phyloP scores from a whole-genome alignment of 768 basidiomycete species.

The Podaxis sp. region DNA sequence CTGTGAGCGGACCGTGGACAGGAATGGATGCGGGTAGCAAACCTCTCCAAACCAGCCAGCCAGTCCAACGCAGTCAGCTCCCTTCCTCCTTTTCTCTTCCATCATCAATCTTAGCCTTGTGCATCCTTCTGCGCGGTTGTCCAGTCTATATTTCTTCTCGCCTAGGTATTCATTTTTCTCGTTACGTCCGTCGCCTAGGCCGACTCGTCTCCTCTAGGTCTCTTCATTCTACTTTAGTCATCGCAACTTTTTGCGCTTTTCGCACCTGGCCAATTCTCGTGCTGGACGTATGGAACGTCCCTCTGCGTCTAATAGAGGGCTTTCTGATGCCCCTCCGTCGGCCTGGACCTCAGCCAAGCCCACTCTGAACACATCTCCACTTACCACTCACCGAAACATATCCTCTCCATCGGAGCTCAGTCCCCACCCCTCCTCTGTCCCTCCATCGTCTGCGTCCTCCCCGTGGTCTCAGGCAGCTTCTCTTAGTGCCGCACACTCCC shows the following conservation, averaged over 20 bases:
- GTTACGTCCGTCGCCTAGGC: background rate
- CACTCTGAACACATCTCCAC: constrained; percentile 35
- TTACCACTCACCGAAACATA: constrained; percentile 19
- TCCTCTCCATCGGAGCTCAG: constrained; percentile 25
- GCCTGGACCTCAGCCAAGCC: constrained; percentile 30
- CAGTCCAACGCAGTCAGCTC: constrained; percentile 8
- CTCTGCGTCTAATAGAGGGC: background rate
- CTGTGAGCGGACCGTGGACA: constrained; percentile 10
- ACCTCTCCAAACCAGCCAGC: constrained; percentile 11
- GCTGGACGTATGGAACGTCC: constrained; percentile 1
- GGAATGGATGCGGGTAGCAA: constrained; percentile 13
- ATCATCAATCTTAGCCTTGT: constrained; percentile 7
- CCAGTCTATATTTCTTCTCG: constrained; percentile 1
- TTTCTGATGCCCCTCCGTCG: constrained; percentile 15
- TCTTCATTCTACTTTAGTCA: background rate
- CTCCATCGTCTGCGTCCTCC: constrained; percentile 30
- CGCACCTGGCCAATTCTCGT: background rate
- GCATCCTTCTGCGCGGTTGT: background rate
- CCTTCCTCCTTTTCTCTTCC: constrained; percentile 13
- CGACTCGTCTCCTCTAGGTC: background rate
- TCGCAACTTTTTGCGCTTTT: background rate
- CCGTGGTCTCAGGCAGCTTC: constrained; percentile 34
- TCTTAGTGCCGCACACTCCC: constrained; percentile 12
- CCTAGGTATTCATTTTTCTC: background rate
- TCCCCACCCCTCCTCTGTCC: constrained; percentile 31